Evolutionary conservation across 805 yeast species (phyloP), one percentile per base, ranked within the genome.

Genomic region (Ogataea corticis): DNA sequence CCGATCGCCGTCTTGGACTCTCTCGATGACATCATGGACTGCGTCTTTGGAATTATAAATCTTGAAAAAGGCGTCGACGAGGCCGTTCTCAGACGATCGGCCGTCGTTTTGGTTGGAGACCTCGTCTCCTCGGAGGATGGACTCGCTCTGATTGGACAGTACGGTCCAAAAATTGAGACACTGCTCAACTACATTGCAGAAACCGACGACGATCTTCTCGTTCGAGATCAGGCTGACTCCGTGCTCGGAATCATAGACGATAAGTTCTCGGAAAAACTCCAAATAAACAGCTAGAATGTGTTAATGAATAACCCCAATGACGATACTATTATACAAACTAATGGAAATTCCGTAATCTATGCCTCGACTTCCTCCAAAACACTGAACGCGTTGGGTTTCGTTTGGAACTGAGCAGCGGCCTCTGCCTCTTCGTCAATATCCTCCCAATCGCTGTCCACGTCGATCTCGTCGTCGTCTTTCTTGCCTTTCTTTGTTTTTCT

Each of bases 41-140:
- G 95, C 58, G 80, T 87, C 0, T 62, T 86, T 27, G 96, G 96
- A 6, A 75, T 92, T 0, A 61, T 94, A 41, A 82, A 61, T 56
- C 77, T 72, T 76, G 96, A 72, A 61, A 69, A 57, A 18, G 51
- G 49, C 1, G 61, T 52, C 39, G 73, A 72, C 2, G 66, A 63
- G n/a, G 73, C 84, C 11, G 66, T 83, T 0, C 74, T 90, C 76
- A 73, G 95, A 50, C 71, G 97, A 31, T 71, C 95, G 1, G 88
- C 96, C 0, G 73, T 89, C 2, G 85, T 83, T 11, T 63, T 90
- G 18, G 66, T 88, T 2, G 72, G 76, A 51, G 92, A 85, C 58
- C 62, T 86, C 41, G 60, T 85, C 2, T 67, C 78, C 2, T 42
- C 57, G 1, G 52, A 33, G 37, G 79, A 78, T 3, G 62, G 76